A percentile compares a stretch with the other conserved stretches of the same genome.
Evolutionary conservation across 805 yeast species (phyloP).

Genomic region (Candida lessepsii): DNA sequence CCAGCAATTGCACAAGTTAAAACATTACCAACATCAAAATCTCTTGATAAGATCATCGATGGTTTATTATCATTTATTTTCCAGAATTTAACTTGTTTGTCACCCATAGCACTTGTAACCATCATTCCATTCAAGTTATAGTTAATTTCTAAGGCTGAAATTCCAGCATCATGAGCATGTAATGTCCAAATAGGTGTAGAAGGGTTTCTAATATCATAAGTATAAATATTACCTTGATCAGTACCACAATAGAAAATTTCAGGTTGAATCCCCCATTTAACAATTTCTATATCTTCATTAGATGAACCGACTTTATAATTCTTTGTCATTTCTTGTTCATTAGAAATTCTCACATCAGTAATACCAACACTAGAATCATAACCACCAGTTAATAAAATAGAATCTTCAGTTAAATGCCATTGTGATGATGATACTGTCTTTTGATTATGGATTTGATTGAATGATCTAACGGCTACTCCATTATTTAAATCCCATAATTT

Average conservation of each 20-base stretch:
- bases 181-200: conserved; percentile 85
- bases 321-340: conserved; percentile 57
- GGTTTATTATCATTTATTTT: conserved; percentile 61
- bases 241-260: conserved; percentile 80
- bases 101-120: conserved; percentile 89
- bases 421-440: conserved; percentile 82
- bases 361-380: conserved; percentile 82
- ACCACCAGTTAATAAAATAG: conserved; percentile 84
- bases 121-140: conserved; percentile 65
- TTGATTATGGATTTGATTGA: conserved; percentile 66
- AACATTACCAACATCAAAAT: conserved; percentile 92
- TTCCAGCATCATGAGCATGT: conserved; percentile 95
- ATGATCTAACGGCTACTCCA: conserved; percentile 75
- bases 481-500: conserved; percentile 90
- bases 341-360: conserved; percentile 79
- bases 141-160: conserved; percentile 77
- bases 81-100: conserved; percentile 85
- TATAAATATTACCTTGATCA: conserved; percentile 84
- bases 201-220: conserved; percentile 76
- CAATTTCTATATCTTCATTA: conserved; percentile 79
- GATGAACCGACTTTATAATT: conserved; percentile 51
- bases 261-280: conserved; percentile 60
- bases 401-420: conserved; percentile 73
- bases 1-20: conserved; percentile 80
- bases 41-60: conserved; percentile 85